Base-by-base conservation (phyloP, 2,329 filamentous ascomycete species). In the Neonectria punicea region DNA sequence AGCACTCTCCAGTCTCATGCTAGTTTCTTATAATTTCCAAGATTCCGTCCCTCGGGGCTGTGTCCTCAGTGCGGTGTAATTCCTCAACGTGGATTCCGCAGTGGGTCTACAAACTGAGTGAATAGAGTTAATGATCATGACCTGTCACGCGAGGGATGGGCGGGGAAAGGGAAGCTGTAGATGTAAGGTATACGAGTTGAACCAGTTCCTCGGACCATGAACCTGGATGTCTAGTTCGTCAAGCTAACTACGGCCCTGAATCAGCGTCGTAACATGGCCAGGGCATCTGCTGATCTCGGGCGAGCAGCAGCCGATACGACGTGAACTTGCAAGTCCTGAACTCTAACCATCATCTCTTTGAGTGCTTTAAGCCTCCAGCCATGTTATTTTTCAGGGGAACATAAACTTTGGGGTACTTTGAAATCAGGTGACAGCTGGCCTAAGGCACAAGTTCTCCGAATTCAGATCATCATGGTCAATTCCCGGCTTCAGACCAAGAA, bases 211-310 rank as follows among this genome's bases (percentile, higher is more conserved):
- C 28, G 34, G 46, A 47, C 20, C 30, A 44, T 22, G 13, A 18
- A 34, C 28, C 46, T 7, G 30, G 41, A 47, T 32, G 44, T 16
- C n/a, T 25, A 6, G 5, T 3, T 6, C 25, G 25, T 25, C 25
- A 5, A 18, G 9, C 32, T 9, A 10, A 20, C 32, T 8, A 20
- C n/a, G 11, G n/a, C n/a, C 39, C 16, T 43, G n/a, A 43, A 10
- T 25, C 28, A 43, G 30, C 43, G 36, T 30, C 44, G 51, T 56
- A 53, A 47, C 25, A 16, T 43, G 39, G 46, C 32, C 41, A 32
- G 36, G 22, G 18, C 0, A 32, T 57, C 51, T 51, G 58, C 63
- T 61, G 63, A 65, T 65, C 59, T 65, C 58, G 63, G 61, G 49
- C 46, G 1, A 63, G 43, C 41, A 58, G 18, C 43, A 28, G 49